phyloP scores from a whole-genome alignment of 2,329 filamentous ascomycete species.

The Ophiocordyceps camponoti-rufipedis region DNA sequence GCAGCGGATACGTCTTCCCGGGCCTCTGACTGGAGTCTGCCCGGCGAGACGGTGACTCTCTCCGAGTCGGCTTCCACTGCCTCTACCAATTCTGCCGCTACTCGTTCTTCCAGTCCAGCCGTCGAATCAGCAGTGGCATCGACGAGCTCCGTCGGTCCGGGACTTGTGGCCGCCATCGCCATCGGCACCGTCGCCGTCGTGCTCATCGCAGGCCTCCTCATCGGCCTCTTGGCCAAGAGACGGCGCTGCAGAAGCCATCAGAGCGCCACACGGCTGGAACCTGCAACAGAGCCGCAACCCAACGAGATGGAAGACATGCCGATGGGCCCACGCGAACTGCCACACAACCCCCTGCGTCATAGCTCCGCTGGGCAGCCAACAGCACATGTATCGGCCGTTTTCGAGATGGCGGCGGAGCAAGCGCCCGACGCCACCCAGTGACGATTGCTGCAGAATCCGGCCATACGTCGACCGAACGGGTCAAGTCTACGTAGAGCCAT shows the following conservation, averaged over 20 bases:
- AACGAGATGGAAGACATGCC: conserved; percentile 4
- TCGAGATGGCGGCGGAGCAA: not conserved
- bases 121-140: not conserved
- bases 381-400: not conserved
- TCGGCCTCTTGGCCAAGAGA: not conserved
- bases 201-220: not conserved
- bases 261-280: not conserved
- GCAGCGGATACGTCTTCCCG: not conserved
- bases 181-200: not conserved
- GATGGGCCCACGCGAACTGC: conserved; percentile 3
- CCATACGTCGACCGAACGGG: too few relatives aligned
- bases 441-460: not conserved
- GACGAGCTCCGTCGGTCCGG: not conserved
- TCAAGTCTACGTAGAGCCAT: too few relatives aligned
- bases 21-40: not conserved
- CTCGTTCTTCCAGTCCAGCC: not conserved
- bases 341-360: not conserved
- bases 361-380: not conserved
- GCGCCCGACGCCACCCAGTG: not conserved
- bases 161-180: not conserved
- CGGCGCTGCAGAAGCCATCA: not conserved
- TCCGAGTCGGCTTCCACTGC: not conserved
- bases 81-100: not conserved
- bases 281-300: not conserved
- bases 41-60: not conserved